A percentile compares a stretch with the other conserved stretches of the same genome.
Evolutionary conservation across 306 rosid species (phyloP).

Genomic region (Fragaria vesca): DNA sequence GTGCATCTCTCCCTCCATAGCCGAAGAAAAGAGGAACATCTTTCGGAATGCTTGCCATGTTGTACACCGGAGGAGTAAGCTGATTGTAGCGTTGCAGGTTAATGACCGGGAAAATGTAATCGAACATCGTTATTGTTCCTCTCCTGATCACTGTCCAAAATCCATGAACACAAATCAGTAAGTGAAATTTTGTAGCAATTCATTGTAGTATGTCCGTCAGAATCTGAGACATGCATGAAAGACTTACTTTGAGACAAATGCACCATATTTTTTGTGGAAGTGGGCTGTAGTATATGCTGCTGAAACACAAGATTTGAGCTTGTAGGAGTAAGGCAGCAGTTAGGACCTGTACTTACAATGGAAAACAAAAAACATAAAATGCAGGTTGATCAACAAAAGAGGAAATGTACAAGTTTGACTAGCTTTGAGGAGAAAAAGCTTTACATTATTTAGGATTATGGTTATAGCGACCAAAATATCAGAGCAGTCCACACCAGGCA

Average conservation of each 20-base stretch:
- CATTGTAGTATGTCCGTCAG: not conserved
- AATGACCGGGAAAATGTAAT: conserved; percentile 41
- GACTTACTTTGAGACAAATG: conserved; percentile 77
- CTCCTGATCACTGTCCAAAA: conserved; percentile 64
- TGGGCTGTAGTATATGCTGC: conserved; percentile 56
- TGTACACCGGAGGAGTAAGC: conserved; percentile 63
- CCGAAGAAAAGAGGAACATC: conserved; percentile 63
- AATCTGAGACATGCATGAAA: not conserved
- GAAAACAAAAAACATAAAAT: not conserved
- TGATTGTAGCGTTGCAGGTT: conserved; percentile 65
- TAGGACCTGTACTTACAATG: conserved; percentile 11
- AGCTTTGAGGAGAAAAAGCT: not conserved
- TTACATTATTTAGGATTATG: not conserved
- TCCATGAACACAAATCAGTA: not conserved
- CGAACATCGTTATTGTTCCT: conserved; percentile 62
- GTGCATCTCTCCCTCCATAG: conserved; percentile 69
- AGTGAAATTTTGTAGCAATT: not conserved
- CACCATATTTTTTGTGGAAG: conserved; percentile 69
- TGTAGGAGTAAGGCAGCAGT: conserved; percentile 57
- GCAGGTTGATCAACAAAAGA: not conserved
- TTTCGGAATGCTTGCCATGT: conserved; percentile 61
- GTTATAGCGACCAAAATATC: not conserved
- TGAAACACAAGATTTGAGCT: conserved; percentile 35
- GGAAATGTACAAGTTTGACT: not conserved
- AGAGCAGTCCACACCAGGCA: not conserved